These are phyloP conservation scores for Bolboschoenoplectus hybrid DNA, from an alignment of 202 grass and related monocot species.

Conservation along the genomic window DNA sequence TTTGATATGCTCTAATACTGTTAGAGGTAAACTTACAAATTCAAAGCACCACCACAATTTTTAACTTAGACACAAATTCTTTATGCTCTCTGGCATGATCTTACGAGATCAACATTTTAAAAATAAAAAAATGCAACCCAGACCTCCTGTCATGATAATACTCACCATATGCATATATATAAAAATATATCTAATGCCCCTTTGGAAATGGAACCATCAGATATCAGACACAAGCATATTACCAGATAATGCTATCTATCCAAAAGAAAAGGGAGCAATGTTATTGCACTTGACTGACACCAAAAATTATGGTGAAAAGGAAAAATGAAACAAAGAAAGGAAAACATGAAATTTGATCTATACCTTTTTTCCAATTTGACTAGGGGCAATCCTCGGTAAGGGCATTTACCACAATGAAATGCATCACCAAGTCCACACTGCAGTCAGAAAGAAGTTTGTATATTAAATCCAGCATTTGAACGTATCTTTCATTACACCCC, in stretches of 20 bases:
- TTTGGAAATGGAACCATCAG: slow-evolving; percentile 27
- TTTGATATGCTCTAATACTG: too few species aligned
- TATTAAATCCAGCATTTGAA: neutral
- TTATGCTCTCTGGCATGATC: neutral
- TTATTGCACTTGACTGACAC: neutral
- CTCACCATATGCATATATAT: neutral
- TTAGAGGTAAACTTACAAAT: neutral
- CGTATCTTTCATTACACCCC: neutral
- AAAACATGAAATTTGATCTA: neutral
- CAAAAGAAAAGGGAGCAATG: neutral
- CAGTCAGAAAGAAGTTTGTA: slow-evolving; percentile 3
- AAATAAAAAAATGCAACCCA: too few species aligned
- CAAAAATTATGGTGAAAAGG: neutral
- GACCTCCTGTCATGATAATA: neutral
- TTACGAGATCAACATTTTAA: neutral
- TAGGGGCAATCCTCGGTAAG: slow-evolving; percentile 53
- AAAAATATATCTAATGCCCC: neutral
- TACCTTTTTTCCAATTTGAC: slow-evolving; percentile 58
- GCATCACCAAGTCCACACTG: slow-evolving; percentile 60
- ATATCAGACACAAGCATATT: slow-evolving; percentile 54
- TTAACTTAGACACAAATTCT: neutral
- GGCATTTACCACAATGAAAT: slow-evolving; percentile 50
- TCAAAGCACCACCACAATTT: neutral
- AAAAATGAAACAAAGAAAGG: neutral
- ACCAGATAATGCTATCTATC: slow-evolving; percentile 43